These are phyloP conservation scores for Colletotrichum theobromicola DNA, from an alignment of 2,329 filamentous ascomycete species.

Conservation along the genomic window DNA sequence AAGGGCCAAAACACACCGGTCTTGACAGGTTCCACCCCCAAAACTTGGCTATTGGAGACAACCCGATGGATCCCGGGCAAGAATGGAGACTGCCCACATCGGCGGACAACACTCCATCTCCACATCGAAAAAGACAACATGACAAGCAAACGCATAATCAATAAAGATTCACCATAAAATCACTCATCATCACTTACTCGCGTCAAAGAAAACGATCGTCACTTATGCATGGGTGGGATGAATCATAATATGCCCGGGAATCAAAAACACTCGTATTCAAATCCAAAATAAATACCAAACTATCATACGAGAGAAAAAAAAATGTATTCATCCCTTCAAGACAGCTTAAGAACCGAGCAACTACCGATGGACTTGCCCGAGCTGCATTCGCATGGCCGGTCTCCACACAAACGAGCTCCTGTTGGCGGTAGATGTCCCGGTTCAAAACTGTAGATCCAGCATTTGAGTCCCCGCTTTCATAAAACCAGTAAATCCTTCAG, in stretches of 20 bases:
- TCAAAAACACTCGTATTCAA: constrained; percentile 1
- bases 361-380: not conserved
- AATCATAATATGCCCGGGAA: not conserved
- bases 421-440: not conserved
- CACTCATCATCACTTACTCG: not conserved
- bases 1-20: not conserved
- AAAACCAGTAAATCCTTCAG: not conserved
- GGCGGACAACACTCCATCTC: not conserved
- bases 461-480: not conserved
- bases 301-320: not conserved
- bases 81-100: not conserved
- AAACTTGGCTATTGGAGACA: not conserved
- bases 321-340: not conserved
- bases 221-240: rapidly evolving
- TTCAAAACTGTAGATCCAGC: not conserved
- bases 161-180: not conserved
- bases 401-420: not conserved
- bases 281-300: constrained; percentile 4
- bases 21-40: not conserved
- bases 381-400: not conserved
- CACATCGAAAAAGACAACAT: not conserved
- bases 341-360: not conserved
- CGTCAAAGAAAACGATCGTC: not conserved
- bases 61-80: not conserved
- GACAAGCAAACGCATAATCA: not conserved